Evolutionary conservation across 164 flowering plant genomes (phyloP).

Genomic region (Annona squamosa): DNA sequence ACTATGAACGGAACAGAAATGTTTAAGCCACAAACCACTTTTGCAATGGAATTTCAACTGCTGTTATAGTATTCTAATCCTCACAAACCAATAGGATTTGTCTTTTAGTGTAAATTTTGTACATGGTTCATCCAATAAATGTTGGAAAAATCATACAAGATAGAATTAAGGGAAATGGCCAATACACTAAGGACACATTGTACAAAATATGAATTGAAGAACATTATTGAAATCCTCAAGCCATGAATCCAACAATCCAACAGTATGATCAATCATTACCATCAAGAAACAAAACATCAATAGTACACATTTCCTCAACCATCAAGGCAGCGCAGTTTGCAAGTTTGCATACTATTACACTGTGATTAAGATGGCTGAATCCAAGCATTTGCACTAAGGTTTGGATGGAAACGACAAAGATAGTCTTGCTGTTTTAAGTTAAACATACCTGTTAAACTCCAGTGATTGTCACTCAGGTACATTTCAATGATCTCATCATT

Average conservation of each 20-base stretch:
- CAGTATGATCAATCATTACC: neutral
- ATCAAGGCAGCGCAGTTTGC: too few species aligned
- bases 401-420: too few species aligned
- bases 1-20: neutral
- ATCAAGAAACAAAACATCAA: neutral
- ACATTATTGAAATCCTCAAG: neutral
- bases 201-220: neutral
- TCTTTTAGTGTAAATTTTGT: too few species aligned
- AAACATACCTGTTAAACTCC: slow-evolving; percentile 37
- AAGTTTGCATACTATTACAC: too few species aligned
- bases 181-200: too few species aligned
- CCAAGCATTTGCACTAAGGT: too few species aligned
- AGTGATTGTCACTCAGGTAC: slow-evolving; percentile 44
- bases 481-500: slow-evolving; percentile 61
- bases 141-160: too few species aligned
- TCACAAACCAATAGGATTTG: too few species aligned
- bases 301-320: too few species aligned
- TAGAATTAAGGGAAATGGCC: too few species aligned
- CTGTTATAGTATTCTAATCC: neutral
- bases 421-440: neutral
- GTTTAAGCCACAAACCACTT: neutral
- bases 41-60: neutral
- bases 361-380: too few species aligned
- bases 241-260: neutral
- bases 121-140: too few species aligned